Evolutionary conservation across 768 basidiomycete species (phyloP), one percentile per base, ranked within the genome.

Genomic region (Tricholoma hemisulphureum): DNA sequence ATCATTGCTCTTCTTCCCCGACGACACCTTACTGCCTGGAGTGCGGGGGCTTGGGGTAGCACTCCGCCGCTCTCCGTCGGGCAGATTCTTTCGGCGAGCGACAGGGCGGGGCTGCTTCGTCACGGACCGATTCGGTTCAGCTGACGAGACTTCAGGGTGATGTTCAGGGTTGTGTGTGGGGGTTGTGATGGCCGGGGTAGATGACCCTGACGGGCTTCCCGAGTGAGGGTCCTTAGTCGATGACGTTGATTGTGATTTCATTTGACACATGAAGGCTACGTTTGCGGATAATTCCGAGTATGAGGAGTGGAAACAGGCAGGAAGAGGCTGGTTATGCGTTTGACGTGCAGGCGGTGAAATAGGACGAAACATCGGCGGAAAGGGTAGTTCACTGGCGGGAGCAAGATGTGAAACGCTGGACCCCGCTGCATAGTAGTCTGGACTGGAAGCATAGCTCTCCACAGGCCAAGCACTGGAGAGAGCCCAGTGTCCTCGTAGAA

Each of bases 281-380:
- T 73, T 63, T 2, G 63, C 57, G 11, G 61, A 56, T 3, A 71
- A 62, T 31, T 70, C 68, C 1, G 71, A 70, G 46, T 73, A 67
- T 9, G 58, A 43, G 6, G 72, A 71, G 16, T 57, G 58, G 34
- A 66, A 62, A 3, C 24, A 51, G 24, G 29, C 45, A 1, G 53
- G 53, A 43, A 54, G 26, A n/a, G 39, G 53, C 9, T 56, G 24
- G 29, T 66, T 50, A 14, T 29, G 39, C 5, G 39, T 29, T 6
- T 31, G 52, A 23, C 14, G 35, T 13, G 5, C 3, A 9, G 16
- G 18, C 14, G 52, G 52, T 23, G 35, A 21, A 35, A 31, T 26
- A 18, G 26, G 16, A 10, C 26, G 46, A 2, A 10, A 2, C 6
- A 28, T 10, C 7, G 7, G 24, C 2, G 24, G 24, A 14, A 26